Evolutionary conservation across 495 filamentous ascomycete species (phyloP).

Genomic region (Penicillium coprophilum): DNA sequence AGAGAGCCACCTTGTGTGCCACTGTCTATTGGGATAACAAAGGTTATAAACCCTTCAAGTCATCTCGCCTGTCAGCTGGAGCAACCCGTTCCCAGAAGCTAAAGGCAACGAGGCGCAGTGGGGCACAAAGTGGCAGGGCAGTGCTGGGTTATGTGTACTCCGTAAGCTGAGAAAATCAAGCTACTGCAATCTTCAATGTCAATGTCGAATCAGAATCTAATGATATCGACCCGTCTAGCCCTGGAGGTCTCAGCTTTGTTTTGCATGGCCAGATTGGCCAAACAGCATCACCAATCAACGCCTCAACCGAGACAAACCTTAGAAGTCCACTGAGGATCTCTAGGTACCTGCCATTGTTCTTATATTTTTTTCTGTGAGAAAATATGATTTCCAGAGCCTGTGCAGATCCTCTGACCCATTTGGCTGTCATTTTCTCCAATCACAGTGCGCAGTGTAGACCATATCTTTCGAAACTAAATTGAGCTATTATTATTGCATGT

Average conservation of each 20-base stretch:
- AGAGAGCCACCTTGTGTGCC: background rate
- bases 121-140: background rate
- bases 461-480: background rate
- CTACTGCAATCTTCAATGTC: background rate
- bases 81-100: background rate
- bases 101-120: conserved; percentile 48
- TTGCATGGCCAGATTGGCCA: conserved; percentile 14
- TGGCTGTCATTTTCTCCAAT: conserved; percentile 8
- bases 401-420: conserved; percentile 4
- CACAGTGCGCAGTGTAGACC: background rate
- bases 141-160: conserved; percentile 1
- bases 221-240: background rate
- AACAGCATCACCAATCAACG: conserved; percentile 18
- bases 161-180: conserved; percentile 7
- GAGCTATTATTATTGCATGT: background rate
- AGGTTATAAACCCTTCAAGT: background rate
- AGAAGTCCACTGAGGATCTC: background rate
- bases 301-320: background rate
- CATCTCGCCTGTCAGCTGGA: conserved; percentile 3
- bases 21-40: background rate
- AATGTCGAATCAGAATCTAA: conserved; percentile 9
- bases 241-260: conserved; percentile 11
- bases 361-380: background rate
- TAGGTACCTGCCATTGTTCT: background rate
- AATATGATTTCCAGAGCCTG: background rate